Percentiles rank a stretch among this genome's conserved stretches.
Conservation (phyloP, 129 eudicot species). For the Oenanthe sinensis region DNA sequence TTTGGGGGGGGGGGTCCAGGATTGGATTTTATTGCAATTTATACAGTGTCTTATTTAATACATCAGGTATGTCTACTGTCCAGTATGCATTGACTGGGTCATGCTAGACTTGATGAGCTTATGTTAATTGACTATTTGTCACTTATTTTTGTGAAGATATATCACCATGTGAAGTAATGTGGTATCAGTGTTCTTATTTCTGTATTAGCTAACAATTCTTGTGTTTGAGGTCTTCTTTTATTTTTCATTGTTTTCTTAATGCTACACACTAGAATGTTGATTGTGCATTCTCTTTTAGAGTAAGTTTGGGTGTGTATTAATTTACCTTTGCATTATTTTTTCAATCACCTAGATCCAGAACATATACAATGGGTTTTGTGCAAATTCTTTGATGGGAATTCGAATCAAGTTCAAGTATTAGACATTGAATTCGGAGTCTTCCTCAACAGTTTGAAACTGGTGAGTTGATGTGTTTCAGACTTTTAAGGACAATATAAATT, state of each 20-base stretch:
- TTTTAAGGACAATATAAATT: no score
- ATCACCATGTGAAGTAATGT: neutral
- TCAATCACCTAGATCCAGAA: conserved; percentile 32
- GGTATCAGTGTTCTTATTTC: neutral
- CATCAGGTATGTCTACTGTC: neutral
- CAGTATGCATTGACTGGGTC: no score
- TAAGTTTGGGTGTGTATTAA: neutral
- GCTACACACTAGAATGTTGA: neutral
- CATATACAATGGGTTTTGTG: conserved; percentile 71
- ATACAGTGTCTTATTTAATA: neutral
- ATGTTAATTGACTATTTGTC: neutral
- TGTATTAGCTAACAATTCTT: neutral
- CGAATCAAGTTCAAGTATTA: conserved; percentile 41
- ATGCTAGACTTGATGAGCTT: neutral
- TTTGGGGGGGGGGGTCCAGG: neutral
- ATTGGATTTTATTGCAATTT: neutral
- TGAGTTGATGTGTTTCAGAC: conserved; percentile 21
- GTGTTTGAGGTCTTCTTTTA: neutral
- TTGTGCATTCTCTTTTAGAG: neutral
- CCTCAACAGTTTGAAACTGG: conserved; percentile 68
- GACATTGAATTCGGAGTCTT: conserved; percentile 80
- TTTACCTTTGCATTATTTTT: neutral
- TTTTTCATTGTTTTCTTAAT: neutral
- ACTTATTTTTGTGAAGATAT: neutral
- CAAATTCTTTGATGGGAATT: conserved; percentile 45